Percentiles rank a stretch among this genome's conserved stretches.
These are phyloP conservation scores for Darksidea phi DNA, from an alignment of 495 filamentous ascomycete genomes.

Conservation along the genomic window DNA sequence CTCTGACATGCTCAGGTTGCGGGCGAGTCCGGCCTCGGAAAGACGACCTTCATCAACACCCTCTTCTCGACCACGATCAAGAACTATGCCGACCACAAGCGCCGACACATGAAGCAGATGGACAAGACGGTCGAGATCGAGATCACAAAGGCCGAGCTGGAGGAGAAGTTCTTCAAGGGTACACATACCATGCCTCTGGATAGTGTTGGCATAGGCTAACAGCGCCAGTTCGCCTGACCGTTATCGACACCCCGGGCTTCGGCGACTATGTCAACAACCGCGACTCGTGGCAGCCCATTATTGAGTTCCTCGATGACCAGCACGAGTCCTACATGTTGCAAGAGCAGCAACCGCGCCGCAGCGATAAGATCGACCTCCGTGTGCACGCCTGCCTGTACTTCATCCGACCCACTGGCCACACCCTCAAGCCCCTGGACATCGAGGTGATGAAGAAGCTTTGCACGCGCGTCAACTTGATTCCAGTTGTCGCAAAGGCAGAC, in stretches of 20 bases:
- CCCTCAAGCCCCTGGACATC: conserved; percentile 96
- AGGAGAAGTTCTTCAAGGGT: conserved; percentile 99
- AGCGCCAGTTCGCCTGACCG: conserved; percentile 82
- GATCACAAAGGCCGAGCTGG: conserved; percentile 98
- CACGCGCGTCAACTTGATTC: conserved; percentile 96
- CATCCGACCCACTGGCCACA: conserved; percentile 97
- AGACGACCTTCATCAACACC: conserved; percentile 99
- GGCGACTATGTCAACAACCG: conserved; percentile 99
- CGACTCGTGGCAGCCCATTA: conserved; percentile 99
- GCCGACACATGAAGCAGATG: conserved; percentile 96
- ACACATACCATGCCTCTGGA: conserved; percentile 29
- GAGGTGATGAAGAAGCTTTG: conserved; percentile 99
- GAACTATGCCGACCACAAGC: conserved; percentile 99
- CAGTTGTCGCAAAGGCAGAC: conserved; percentile 97
- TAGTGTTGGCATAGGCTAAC: conserved; percentile 33
- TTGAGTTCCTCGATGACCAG: conserved; percentile 99
- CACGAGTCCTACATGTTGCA: conserved; percentile 99
- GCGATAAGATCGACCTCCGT: conserved; percentile 98
- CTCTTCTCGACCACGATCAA: conserved; percentile 99
- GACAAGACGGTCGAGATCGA: conserved; percentile 99
- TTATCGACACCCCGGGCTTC: conserved; percentile 98
- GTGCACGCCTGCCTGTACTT: conserved; percentile 99
- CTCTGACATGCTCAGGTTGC: conserved; percentile 64
- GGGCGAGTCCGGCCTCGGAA: conserved; percentile 96
- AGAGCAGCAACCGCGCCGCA: conserved; percentile 96